Percentiles rank a stretch among this genome's conserved stretches.
Evolutionary conservation across 768 basidiomycete species (phyloP).

Genomic region (Termitomyces sp.): DNA sequence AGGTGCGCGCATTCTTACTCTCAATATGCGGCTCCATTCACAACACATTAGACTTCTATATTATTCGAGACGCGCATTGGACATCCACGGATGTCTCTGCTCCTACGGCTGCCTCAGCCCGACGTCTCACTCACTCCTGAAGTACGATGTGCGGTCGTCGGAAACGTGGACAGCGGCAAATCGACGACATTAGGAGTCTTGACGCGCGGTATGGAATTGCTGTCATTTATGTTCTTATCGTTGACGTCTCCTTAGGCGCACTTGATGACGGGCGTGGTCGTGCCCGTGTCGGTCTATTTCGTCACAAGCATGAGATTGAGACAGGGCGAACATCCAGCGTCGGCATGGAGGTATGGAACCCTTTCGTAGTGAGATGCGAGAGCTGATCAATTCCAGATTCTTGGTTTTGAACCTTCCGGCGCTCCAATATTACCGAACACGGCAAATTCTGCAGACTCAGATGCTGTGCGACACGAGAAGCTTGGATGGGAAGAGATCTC

Average conservation of each 20-base stretch:
- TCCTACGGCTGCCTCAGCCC: slow-evolving; percentile 72
- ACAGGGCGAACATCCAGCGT: slow-evolving; percentile 93
- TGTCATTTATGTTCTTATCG: slow-evolving; percentile 8
- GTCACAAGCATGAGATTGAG: slow-evolving; percentile 97
- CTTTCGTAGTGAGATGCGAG: not conserved
- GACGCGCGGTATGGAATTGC: slow-evolving; percentile 63
- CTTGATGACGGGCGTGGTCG: slow-evolving; percentile 80
- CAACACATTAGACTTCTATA: slow-evolving; percentile 41
- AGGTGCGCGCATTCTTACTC: slow-evolving; percentile 35
- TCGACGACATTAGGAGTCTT: slow-evolving; percentile 92
- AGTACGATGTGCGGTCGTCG: slow-evolving; percentile 93
- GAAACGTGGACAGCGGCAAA: slow-evolving; percentile 93
- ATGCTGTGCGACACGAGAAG: slow-evolving; percentile 75
- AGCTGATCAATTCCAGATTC: slow-evolving; percentile 47
- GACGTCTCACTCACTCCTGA: slow-evolving; percentile 80
- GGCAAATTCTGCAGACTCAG: slow-evolving; percentile 49
- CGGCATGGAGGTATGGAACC: slow-evolving; percentile 78
- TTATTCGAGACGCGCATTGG: slow-evolving; percentile 42
- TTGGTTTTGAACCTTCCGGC: slow-evolving; percentile 80
- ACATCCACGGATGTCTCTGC: slow-evolving; percentile 52
- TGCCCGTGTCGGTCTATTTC: slow-evolving; percentile 84
- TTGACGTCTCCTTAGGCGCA: slow-evolving; percentile 40
- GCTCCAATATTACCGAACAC: slow-evolving; percentile 72
- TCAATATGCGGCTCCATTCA: not conserved
- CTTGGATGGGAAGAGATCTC: slow-evolving; percentile 96